Conservation (phyloP, 441 rosid species). For the Manihot esculenta region DNA sequence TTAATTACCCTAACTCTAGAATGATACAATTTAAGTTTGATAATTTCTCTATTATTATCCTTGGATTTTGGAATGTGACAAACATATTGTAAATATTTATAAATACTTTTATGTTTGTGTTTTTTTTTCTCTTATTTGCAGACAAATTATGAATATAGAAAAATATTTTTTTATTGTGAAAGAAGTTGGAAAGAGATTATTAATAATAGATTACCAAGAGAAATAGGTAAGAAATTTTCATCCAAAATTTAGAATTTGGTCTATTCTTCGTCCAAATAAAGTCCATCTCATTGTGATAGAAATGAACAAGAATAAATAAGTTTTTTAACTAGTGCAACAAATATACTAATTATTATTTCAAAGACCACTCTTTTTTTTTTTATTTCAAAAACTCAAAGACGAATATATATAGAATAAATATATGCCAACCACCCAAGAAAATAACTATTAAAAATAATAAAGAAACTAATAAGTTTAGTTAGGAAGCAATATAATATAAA, state of each 20-base stretch:
- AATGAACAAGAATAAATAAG: neutral
- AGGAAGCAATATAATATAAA: too few relatives aligned
- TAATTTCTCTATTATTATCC: too few relatives aligned
- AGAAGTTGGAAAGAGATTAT: neutral
- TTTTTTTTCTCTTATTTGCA: too few relatives aligned
- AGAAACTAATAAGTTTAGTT: too few relatives aligned
- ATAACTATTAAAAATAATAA: neutral
- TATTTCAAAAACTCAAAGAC: neutral
- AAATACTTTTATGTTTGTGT: too few relatives aligned
- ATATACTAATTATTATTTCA: neutral
- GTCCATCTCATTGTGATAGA: too few relatives aligned
- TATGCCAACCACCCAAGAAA: neutral
- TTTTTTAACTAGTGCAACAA: slow-evolving; percentile 1
- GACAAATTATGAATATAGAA: too few relatives aligned
- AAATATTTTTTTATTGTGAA: too few relatives aligned
- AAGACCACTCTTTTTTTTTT: neutral
- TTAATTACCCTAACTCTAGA: too few relatives aligned
- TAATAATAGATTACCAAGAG: slow-evolving; percentile 10
- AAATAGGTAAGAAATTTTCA: slow-evolving; percentile 6
- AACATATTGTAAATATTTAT: too few relatives aligned
- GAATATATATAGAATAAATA: neutral
- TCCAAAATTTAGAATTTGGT: slow-evolving; percentile 1
- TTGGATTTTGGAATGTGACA: too few relatives aligned
- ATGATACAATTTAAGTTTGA: too few relatives aligned
- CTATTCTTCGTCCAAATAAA: neutral